Evolutionary conservation across 192 early-diverging fungal genomes (phyloP).

Genomic region (Ramicandelaber brevisporus): DNA sequence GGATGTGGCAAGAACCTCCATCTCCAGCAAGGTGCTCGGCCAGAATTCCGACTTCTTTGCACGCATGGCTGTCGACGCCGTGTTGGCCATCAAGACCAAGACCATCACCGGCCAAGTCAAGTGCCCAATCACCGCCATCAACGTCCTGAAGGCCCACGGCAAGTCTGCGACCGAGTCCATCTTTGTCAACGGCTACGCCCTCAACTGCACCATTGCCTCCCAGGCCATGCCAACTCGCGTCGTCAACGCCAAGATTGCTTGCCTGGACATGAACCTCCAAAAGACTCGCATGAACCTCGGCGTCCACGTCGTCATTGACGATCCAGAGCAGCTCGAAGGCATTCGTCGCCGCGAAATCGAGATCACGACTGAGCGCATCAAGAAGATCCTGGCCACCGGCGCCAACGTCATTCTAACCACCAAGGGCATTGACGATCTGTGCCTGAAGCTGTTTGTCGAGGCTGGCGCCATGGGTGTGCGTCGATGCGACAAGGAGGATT

Average conservation of each 20-base stretch:
- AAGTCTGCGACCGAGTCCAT: slow-evolving; percentile 68
- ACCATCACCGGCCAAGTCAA: slow-evolving; percentile 61
- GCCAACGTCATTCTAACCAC: slow-evolving; percentile 96
- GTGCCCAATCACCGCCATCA: slow-evolving; percentile 94
- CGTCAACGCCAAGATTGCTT: slow-evolving; percentile 79
- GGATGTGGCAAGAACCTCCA: slow-evolving; percentile 93
- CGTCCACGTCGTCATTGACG: slow-evolving; percentile 93
- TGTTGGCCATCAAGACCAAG: slow-evolving; percentile 72
- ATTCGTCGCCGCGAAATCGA: slow-evolving; percentile 83
- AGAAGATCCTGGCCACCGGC: slow-evolving; percentile 84
- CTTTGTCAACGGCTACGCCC: slow-evolving; percentile 80
- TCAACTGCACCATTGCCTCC: slow-evolving; percentile 93
- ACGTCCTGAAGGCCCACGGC: slow-evolving; percentile 92
- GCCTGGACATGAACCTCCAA: slow-evolving; percentile 95
- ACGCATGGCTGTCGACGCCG: slow-evolving; percentile 80
- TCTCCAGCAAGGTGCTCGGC: slow-evolving; percentile 97
- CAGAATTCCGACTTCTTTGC: slow-evolving; percentile 93
- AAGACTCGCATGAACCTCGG: slow-evolving; percentile 95
- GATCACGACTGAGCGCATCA: slow-evolving; percentile 85
- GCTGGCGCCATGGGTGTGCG: slow-evolving; percentile 93
- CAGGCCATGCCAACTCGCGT: slow-evolving; percentile 85
- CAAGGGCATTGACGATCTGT: slow-evolving; percentile 97
- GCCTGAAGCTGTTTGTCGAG: slow-evolving; percentile 95
- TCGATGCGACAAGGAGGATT: slow-evolving; percentile 87
- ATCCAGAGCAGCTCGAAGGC: slow-evolving; percentile 92